Conservation (phyloP, 1,284 basidiomycete species). For the Ceratobasidium sp. region DNA sequence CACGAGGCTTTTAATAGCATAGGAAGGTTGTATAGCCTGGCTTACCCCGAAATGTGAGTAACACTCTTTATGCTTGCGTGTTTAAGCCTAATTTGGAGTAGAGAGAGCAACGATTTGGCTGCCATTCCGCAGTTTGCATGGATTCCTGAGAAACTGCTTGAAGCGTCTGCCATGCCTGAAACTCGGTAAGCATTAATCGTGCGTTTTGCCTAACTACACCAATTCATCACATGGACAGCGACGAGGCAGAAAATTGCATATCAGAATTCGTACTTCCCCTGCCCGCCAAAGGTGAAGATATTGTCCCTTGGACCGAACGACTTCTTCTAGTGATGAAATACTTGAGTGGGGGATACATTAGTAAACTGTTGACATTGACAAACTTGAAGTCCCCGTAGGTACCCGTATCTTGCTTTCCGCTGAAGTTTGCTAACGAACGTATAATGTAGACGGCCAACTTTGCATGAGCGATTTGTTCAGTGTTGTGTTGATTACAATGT, state of each 20-base stretch:
- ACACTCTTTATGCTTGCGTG: not conserved
- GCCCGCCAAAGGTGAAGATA: conserved; percentile 74
- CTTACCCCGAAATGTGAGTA: conserved; percentile 88
- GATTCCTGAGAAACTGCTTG: conserved; percentile 87
- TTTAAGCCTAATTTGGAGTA: conserved; percentile 54
- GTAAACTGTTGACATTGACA: conserved; percentile 70
- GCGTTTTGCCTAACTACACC: not conserved
- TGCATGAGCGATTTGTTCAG: conserved; percentile 73
- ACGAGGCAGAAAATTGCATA: conserved; percentile 71
- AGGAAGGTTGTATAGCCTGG: conserved; percentile 82
- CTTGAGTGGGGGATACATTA: conserved; percentile 71
- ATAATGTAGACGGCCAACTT: conserved; percentile 65
- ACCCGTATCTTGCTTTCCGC: not conserved
- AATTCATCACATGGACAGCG: conserved; percentile 55
- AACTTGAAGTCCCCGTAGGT: conserved; percentile 69
- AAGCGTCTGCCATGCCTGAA: conserved; percentile 64
- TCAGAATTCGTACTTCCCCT: conserved; percentile 84
- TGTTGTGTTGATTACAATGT: conserved; percentile 85
- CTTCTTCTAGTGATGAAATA: conserved; percentile 79
- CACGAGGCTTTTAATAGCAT: conserved; percentile 81
- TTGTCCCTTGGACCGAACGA: conserved; percentile 86
- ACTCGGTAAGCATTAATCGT: conserved; percentile 61
- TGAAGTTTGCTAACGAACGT: not conserved
- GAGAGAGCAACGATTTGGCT: conserved; percentile 79
- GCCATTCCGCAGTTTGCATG: conserved; percentile 88